These are phyloP conservation scores for Suillus variegatus DNA, from an alignment of 768 basidiomycete genomes.

Conservation along the genomic window DNA sequence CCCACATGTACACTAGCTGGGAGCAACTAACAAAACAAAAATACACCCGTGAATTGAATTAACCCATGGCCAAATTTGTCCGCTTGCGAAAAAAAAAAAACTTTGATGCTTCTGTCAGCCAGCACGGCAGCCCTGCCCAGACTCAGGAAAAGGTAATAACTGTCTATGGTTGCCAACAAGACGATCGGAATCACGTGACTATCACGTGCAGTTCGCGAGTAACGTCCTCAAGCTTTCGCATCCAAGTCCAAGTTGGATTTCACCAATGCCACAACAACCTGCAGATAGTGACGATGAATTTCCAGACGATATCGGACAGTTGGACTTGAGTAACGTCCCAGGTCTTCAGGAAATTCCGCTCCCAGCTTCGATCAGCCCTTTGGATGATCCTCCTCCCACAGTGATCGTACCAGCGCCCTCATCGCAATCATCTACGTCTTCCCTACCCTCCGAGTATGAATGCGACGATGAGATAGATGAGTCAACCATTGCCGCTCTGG, in stretches of 20 bases:
- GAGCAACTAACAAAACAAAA: neutral
- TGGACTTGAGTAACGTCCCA: constrained; percentile 45
- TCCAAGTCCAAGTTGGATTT: neutral
- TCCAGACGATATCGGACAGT: constrained; percentile 53
- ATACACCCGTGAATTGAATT: neutral
- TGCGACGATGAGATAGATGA: constrained; percentile 5
- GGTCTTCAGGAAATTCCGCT: constrained; percentile 25
- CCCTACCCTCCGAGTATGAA: neutral
- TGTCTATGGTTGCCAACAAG: neutral
- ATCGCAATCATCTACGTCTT: neutral
- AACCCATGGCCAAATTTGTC: neutral
- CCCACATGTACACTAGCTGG: neutral
- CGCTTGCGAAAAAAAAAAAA: neutral
- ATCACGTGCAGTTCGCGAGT: neutral
- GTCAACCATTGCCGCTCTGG: neutral
- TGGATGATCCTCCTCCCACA: constrained; percentile 2
- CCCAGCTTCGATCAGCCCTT: neutral
- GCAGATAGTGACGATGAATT: constrained; percentile 49
- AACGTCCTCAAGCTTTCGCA: neutral
- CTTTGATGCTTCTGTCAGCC: neutral
- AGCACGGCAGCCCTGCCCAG: neutral
- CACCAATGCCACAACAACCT: constrained; percentile 23
- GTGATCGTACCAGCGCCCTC: neutral
- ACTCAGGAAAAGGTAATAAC: neutral
- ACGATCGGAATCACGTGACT: neutral